Evolutionary conservation across 192 early-diverging fungal species (phyloP), one percentile per base, ranked within the genome.

Genomic region (Dissophora globulifera): DNA sequence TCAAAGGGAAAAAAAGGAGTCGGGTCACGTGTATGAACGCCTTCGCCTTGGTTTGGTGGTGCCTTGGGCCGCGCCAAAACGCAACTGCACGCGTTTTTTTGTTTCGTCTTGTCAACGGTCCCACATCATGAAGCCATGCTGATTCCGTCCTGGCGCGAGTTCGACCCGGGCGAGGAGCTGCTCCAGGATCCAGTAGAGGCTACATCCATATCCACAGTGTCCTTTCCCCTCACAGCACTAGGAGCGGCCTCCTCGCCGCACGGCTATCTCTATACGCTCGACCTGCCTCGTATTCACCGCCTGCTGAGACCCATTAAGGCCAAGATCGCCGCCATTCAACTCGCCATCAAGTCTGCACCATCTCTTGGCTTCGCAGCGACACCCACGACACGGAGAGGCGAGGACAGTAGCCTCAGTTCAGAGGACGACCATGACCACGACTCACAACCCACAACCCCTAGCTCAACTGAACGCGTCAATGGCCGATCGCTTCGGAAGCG

Each of bases 261-360:
- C 42, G 56, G 40, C 23, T 75, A 66, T 57, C 62, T 59, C 42
- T 65, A 76, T 17, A 25, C 58, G n/a, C 33, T 76, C 3, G 64
- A 66, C 22, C 15, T 61, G 31, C 19, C 58, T 6, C 62, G 72
- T 50, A 67, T 76, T 27, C 50, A 61, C 19, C 57, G 72, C 7
- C 16, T 76, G 15, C 33, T 76, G 23, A 38, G 72, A 46, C 72
- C 72, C 3, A 47, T 76, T 20, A 76, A 76, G 17, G 72, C 72
- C 26, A 76, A 76, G 22, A 51, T 76, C 3, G 23, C 57, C 1
- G 63, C 62, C 52, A 66, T 76, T 23, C 63, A 67, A 22, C 72
- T 67, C 9, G 72, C 49, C 50, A 76, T 76, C 38, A 66, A 66
- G 35, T 43, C 56, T 19, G 27, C 62, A 22, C 72, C 72, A 4